Evolutionary conservation across 176 grass and related monocot species (phyloP).

Genomic region (Lolium multiflorum): DNA sequence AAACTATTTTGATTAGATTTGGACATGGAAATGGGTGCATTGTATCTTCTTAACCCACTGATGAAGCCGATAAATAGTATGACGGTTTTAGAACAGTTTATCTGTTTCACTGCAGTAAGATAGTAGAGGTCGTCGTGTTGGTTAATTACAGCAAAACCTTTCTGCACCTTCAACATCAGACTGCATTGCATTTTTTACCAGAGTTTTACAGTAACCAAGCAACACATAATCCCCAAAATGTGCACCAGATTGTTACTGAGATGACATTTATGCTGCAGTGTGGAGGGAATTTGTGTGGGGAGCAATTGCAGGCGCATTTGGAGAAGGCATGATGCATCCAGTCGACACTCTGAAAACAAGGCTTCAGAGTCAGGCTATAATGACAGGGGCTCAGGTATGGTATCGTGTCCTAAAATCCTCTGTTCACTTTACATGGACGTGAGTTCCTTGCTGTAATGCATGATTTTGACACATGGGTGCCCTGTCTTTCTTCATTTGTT

Average conservation of each 20-base stretch:
- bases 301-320: conserved; percentile 1
- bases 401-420: neutral
- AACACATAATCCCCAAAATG: neutral
- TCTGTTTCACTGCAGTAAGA: conserved; percentile 8
- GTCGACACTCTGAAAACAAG: conserved; percentile 4
- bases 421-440: neutral
- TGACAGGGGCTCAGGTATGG: neutral
- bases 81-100: neutral
- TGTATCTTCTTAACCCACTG: neutral
- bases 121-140: too few species aligned
- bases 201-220: neutral
- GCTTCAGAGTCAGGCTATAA: conserved; percentile 16
- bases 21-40: neutral
- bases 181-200: conserved; percentile 4
- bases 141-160: neutral
- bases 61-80: neutral
- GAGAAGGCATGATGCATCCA: conserved; percentile 6
- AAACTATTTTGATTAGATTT: neutral
- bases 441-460: neutral
- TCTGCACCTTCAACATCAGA: neutral
- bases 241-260: neutral
- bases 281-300: conserved; percentile 3
- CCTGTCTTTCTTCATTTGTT: neutral
- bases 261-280: neutral
- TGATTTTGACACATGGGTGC: neutral